Percentiles rank a stretch among this genome's conserved stretches.
phyloP scores from a whole-genome alignment of 352 stramenopile species.

The Phytophthora pseudosyringae region DNA sequence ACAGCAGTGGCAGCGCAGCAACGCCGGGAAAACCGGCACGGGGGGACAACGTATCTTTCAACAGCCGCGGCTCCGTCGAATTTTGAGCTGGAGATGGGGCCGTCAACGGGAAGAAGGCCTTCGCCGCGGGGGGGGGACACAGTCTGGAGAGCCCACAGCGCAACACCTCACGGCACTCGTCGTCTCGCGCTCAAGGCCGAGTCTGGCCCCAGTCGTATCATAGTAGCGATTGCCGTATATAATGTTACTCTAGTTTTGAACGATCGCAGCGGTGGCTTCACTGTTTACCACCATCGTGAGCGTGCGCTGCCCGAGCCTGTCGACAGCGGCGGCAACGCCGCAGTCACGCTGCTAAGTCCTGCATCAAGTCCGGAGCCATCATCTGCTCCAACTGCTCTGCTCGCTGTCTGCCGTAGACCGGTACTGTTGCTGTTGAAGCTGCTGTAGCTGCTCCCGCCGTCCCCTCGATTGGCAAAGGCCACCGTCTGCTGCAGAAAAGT shows the following conservation, averaged over 20 bases:
- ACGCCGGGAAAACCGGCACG: constrained; percentile 12
- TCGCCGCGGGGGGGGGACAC: background rate
- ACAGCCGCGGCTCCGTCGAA: constrained; percentile 58
- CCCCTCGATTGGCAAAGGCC: constrained; percentile 55
- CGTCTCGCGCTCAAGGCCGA: constrained; percentile 11
- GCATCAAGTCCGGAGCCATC: constrained; percentile 11
- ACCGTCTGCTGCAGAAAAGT: constrained; percentile 72
- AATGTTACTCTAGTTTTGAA: constrained; percentile 43
- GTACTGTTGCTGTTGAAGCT: constrained; percentile 29
- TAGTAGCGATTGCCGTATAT: constrained; percentile 36
- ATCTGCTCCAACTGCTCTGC: constrained; percentile 34
- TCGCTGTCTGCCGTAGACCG: constrained; percentile 59
- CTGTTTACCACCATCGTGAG: constrained; percentile 44
- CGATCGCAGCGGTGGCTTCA: background rate
- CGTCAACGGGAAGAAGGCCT: constrained; percentile 1
- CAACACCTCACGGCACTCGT: constrained; percentile 1
- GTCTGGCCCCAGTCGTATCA: constrained; percentile 30
- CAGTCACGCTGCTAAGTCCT: constrained; percentile 15
- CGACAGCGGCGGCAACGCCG: constrained; percentile 29
- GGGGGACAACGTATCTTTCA: constrained; percentile 27
- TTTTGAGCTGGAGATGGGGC: constrained; percentile 48
- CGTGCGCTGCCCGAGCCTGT: constrained; percentile 28
- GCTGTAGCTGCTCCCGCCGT: constrained; percentile 18
- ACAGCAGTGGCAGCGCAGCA: constrained; percentile 15
- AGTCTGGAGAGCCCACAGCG: constrained; percentile 8